Evolutionary conservation across 164 flowering plant genomes (phyloP), one percentile per base, ranked within the genome.

Genomic region (Berberis vulgaris): DNA sequence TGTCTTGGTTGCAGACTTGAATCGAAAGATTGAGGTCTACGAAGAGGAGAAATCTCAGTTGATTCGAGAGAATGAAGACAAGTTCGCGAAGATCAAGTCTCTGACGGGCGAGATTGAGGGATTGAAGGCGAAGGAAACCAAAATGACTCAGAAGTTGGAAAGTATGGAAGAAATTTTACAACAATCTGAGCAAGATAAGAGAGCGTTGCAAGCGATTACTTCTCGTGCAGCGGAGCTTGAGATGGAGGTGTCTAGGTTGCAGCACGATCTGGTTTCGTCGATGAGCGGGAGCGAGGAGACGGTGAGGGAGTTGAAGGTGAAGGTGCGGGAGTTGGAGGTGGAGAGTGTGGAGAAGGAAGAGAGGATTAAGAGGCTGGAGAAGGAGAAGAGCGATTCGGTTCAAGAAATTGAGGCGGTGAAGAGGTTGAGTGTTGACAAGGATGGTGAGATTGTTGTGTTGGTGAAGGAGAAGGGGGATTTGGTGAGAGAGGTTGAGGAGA

Each of bases 141-240:
- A 26, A 26, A 26, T 26, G 26, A 26, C 26, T 26, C 26, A 26
- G 26, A 26, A 26, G 26, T 26, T 26, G 26, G 26, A 26, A 26
- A 26, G 0, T 26, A 26, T 26, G 26, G 26, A 26, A 26, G 26
- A 26, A 26, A 26, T 26, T 26, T 26, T 26, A 26, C 26, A 76
- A 6, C 57, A 53, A 44, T 59, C 72, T 0, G 72, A 69, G 40
- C 73, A 78, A 12, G 86, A 69, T 2, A 76, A 69, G 71, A 81
- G 61, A 67, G 75, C 73, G 5, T 50, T 79, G 45, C 79, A 74
- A 7, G 64, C 79, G 0, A 62, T 82, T 6, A 77, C 85, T 0
- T 69, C 74, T 7, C 74, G 89, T 41, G 89, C 88, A 4, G 62
- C 49, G 1, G 83, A 81, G 43, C 80, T 90, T 1, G 97, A 90